Evolutionary conservation across 2,329 filamentous ascomycete species (phyloP), one percentile per base, ranked within the genome.

Genomic region (Pseudopyrenochaeta lycopersici): DNA sequence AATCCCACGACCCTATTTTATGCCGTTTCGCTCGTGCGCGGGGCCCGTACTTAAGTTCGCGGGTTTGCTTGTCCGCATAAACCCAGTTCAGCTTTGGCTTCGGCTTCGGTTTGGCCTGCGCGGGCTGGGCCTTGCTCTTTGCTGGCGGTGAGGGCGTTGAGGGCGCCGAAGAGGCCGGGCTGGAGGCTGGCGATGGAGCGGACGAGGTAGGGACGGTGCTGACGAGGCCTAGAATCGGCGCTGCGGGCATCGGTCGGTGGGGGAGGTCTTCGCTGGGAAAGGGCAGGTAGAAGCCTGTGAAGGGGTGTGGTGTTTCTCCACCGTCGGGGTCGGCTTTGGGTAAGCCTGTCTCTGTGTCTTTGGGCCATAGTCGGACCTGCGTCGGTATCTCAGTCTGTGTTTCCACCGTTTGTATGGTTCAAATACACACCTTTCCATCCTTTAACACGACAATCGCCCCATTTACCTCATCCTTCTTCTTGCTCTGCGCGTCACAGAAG

Each of bases 1-100:
- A 96, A 65, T 91, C 89, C 89, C 90, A 96, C 2, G 90, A 88
- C 18, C 91, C 92, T 46, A 93, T 85, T 53, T 88, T 78, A 74
- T 96, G 90, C 27, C 82, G 85, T 43, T 88, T 80, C 32, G 90
- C 91, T 59, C 90, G 88, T 38, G 85, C 86, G n/a, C 90, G 85
- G 7, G 87, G 86, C 2, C 87, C 86, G 63, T 88, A 88, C 60
- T 82, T 85, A 32, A 89, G 55, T 68, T 88, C 83, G 39, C 84
- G 75, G 1, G 85, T 88, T 12, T 84, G 74, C 31, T 80, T 81
- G 67, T 89, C 85, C 2, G 84, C 82, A 62, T 87, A 90, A 17
- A 90, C 81, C 88, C 88, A 90, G 58, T 89, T 88, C 47, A 90
- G 72, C 70, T 87, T 83, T 0, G 87, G 87, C 31, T 72, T 72